Conservation (phyloP, 495 filamentous ascomycete genomes). For the Thozetella sp. region DNA sequence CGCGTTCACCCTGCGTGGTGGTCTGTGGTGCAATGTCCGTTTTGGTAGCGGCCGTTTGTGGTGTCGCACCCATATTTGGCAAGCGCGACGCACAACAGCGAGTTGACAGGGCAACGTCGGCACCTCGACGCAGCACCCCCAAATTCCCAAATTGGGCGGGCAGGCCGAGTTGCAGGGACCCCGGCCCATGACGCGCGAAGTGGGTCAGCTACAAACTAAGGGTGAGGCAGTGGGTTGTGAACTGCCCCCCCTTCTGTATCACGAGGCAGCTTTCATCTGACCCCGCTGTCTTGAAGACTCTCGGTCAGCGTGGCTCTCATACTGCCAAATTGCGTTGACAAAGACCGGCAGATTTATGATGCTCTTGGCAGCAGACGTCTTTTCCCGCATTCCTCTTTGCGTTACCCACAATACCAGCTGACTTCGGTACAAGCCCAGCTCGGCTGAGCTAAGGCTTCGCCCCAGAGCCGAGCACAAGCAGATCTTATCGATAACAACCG, state of each 20-base stretch:
- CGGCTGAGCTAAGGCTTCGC: neutral
- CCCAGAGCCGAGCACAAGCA: neutral
- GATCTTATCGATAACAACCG: neutral
- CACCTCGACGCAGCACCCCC: too few species aligned
- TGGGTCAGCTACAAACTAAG: neutral
- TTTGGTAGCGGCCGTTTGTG: neutral
- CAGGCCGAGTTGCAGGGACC: neutral
- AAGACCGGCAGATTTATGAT: neutral
- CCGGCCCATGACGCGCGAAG: neutral
- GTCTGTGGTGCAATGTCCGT: neutral
- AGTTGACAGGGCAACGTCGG: slow-evolving; percentile 2
- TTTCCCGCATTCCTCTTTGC: neutral
- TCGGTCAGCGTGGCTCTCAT: too few species aligned
- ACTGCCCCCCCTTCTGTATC: neutral
- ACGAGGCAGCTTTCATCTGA: neutral
- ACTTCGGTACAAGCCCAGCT: neutral
- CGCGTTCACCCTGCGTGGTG: neutral
- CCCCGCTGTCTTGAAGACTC: too few species aligned
- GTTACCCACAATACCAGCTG: neutral
- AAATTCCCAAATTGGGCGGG: neutral
- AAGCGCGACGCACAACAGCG: neutral
- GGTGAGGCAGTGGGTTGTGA: neutral
- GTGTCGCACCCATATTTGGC: neutral
- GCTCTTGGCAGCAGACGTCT: too few species aligned
- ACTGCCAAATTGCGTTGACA: too few species aligned